These are phyloP conservation scores for Knufia petricola DNA, from an alignment of 2,329 filamentous ascomycete genomes.

Conservation along the genomic window DNA sequence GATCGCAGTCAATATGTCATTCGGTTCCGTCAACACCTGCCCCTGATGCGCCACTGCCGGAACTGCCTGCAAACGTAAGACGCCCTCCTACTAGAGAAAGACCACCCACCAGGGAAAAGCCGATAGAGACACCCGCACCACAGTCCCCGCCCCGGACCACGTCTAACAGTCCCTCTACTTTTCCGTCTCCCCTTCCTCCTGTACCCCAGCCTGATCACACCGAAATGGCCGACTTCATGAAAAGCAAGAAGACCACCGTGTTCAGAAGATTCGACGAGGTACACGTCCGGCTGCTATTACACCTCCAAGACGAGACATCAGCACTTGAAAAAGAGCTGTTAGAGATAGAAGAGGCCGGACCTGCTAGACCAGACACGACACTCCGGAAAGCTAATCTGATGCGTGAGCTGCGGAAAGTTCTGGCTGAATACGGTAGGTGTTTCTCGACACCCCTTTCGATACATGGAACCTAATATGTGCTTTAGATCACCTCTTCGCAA, in stretches of 20 bases:
- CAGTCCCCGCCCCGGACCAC: too few species aligned
- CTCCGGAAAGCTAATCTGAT: slow-evolving; percentile 17
- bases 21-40: slow-evolving; percentile 7
- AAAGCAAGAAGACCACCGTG: slow-evolving; percentile 21
- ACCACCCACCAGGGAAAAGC: slow-evolving; percentile 1
- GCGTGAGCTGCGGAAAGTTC: slow-evolving; percentile 19
- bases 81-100: slow-evolving; percentile 4
- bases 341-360: slow-evolving; percentile 21
- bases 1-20: slow-evolving; percentile 5
- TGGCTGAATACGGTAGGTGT: slow-evolving; percentile 22
- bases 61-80: not conserved
- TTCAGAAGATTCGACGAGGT: slow-evolving; percentile 28
- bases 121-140: not conserved
- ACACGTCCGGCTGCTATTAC: slow-evolving; percentile 26
- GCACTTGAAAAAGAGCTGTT: slow-evolving; percentile 26
- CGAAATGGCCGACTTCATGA: slow-evolving; percentile 21
- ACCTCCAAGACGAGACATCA: slow-evolving; percentile 29
- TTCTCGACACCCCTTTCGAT: not conserved
- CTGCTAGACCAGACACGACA: slow-evolving; percentile 12
- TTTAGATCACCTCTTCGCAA: slow-evolving; percentile 21
- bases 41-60: slow-evolving; percentile 1
- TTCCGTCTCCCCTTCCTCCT: slow-evolving; percentile 4
- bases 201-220: slow-evolving; percentile 13
- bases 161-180: not conserved
- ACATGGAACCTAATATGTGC: not conserved